phyloP scores from a whole-genome alignment of 495 filamentous ascomycete species.

The Ramalina peruviana region DNA sequence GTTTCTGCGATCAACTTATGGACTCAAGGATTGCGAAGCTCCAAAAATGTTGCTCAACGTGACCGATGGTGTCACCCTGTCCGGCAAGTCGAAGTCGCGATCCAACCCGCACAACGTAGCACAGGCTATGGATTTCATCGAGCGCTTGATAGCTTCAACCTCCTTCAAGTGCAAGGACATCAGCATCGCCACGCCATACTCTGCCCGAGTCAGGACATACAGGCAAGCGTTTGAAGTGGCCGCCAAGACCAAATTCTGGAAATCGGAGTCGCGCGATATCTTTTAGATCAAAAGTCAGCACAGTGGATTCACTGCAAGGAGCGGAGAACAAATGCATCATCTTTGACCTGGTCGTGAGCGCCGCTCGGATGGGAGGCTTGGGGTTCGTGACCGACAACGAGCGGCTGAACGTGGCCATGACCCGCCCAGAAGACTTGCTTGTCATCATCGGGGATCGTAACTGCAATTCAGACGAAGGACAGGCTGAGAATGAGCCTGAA shows the following conservation, averaged over 20 bases:
- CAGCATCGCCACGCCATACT: not conserved
- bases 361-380: not conserved
- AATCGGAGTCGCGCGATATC: not conserved
- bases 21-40: no score
- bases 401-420: not conserved
- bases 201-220: not conserved
- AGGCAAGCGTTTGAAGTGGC: not conserved
- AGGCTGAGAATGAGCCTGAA: not conserved
- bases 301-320: not conserved
- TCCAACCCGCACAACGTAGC: no score
- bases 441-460: not conserved
- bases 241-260: not conserved
- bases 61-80: no score
- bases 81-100: no score
- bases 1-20: no score
- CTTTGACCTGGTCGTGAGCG: not conserved
- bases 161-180: not conserved
- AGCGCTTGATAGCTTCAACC: no score
- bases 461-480: not conserved
- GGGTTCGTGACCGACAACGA: not conserved
- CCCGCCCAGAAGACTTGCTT: not conserved
- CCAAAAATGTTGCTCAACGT: no score
- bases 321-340: no score
- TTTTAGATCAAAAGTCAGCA: not conserved
- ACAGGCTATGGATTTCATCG: no score